These are phyloP conservation scores for Plenodomus lindquistii DNA, from an alignment of 2,329 filamentous ascomycete genomes.

Conservation along the genomic window DNA sequence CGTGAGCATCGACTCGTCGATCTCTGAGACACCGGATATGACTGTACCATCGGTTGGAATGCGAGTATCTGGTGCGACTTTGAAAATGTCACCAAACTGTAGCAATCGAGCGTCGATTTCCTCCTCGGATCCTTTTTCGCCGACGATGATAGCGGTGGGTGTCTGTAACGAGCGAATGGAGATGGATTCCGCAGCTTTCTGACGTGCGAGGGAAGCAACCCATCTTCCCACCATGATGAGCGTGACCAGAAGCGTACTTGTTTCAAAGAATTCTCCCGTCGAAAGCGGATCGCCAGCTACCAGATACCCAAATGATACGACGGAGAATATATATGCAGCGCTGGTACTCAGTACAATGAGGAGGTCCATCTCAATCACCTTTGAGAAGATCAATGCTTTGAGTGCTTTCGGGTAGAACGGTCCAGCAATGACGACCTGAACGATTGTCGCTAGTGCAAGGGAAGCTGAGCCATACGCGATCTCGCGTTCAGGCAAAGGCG, in stretches of 20 bases:
- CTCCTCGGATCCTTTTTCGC: slow-evolving; percentile 41
- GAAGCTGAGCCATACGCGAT: slow-evolving; percentile 59
- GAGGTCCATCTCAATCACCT: slow-evolving; percentile 69
- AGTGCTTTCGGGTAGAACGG: slow-evolving; percentile 71
- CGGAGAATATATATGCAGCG: slow-evolving; percentile 12
- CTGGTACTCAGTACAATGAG: not conserved
- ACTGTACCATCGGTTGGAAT: slow-evolving; percentile 73
- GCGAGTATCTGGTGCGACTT: slow-evolving; percentile 60
- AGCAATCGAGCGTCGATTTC: slow-evolving; percentile 70
- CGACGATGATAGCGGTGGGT: slow-evolving; percentile 56
- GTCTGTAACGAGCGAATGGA: slow-evolving; percentile 62
- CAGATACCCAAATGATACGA: slow-evolving; percentile 53
- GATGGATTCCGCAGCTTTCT: slow-evolving; percentile 55
- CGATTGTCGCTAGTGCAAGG: slow-evolving; percentile 66
- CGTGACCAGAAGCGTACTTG: slow-evolving; percentile 59
- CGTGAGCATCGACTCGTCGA: slow-evolving; percentile 78
- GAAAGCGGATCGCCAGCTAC: slow-evolving; percentile 42
- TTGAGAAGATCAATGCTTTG: slow-evolving; percentile 62
- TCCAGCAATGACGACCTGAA: slow-evolving; percentile 66
- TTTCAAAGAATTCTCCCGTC: slow-evolving; percentile 58
- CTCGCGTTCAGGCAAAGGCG: slow-evolving; percentile 54
- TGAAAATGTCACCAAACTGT: slow-evolving; percentile 72
- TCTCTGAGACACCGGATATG: slow-evolving; percentile 62
- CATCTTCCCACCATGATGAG: slow-evolving; percentile 58
- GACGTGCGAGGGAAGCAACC: slow-evolving; percentile 52